These are phyloP conservation scores for Triadica sebifera DNA, from an alignment of 345 rosid species.

Conservation along the genomic window DNA sequence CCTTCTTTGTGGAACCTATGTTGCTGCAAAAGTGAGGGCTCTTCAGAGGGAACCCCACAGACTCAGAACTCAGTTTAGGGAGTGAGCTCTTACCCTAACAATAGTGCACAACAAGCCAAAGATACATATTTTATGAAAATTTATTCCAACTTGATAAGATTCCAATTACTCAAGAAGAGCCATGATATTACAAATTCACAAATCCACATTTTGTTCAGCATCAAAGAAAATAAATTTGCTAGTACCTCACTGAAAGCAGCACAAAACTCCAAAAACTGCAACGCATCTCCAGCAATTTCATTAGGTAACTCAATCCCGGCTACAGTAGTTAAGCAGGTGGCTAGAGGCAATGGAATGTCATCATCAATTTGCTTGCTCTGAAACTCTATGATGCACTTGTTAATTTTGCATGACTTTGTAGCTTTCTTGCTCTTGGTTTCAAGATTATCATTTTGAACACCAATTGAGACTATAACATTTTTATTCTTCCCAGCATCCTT, in stretches of 20 bases:
- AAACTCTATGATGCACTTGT: conserved; percentile 12
- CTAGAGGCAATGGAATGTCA: conserved; percentile 51
- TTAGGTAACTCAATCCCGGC: conserved; percentile 59
- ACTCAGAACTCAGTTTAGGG: no score
- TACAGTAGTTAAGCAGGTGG: conserved; percentile 43
- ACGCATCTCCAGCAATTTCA: conserved; percentile 57
- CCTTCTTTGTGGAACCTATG: no score
- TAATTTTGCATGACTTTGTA: conserved; percentile 1
- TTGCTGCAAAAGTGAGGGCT: no score
- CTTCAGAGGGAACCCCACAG: no score
- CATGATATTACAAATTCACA: not conserved
- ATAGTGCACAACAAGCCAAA: no score
- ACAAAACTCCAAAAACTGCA: conserved; percentile 84
- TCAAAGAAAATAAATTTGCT: not conserved
- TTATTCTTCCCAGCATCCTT: not conserved
- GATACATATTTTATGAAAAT: no score
- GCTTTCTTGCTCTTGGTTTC: conserved; percentile 13
- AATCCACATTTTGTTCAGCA: not conserved
- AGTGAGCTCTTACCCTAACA: no score
- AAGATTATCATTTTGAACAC: conserved; percentile 15
- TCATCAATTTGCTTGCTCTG: conserved; percentile 29
- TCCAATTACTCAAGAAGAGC: not conserved
- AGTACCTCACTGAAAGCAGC: conserved; percentile 73
- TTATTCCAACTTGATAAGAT: not conserved
- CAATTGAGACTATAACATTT: conserved; percentile 16